These are phyloP conservation scores for Ophiostoma sp. DNA, from an alignment of 2,329 filamentous ascomycete species.

Conservation along the genomic window DNA sequence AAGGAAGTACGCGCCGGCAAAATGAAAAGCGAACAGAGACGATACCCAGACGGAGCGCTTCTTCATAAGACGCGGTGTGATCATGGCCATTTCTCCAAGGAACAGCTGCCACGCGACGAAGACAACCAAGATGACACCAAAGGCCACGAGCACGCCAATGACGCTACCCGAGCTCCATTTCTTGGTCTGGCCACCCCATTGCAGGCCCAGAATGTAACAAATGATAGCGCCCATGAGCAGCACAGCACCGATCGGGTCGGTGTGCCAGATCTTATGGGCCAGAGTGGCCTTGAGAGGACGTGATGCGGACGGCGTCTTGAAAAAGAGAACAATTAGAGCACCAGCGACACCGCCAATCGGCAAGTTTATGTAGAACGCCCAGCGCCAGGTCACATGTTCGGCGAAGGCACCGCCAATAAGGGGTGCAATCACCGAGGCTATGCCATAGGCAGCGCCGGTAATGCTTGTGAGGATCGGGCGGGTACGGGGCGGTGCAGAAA, in stretches of 20 bases:
- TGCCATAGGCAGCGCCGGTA: constrained; percentile 25
- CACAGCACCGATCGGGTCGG: constrained; percentile 39
- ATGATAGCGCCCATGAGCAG: constrained; percentile 39
- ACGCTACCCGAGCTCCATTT: constrained; percentile 36
- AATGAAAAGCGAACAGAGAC: constrained; percentile 39
- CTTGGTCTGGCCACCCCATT: constrained; percentile 40
- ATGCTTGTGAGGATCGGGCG: constrained; percentile 31
- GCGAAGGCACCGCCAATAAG: constrained; percentile 31
- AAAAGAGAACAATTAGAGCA: constrained; percentile 33
- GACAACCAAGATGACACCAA: constrained; percentile 28
- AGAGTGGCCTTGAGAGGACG: constrained; percentile 31
- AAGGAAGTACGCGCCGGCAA: constrained; percentile 42
- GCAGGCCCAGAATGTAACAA: constrained; percentile 39
- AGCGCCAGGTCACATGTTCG: constrained; percentile 22
- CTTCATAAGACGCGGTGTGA: constrained; percentile 42
- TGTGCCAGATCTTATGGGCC: constrained; percentile 39
- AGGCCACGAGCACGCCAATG: constrained; percentile 36
- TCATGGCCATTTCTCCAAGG: constrained; percentile 45
- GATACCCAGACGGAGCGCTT: constrained; percentile 41
- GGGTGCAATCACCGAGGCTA: constrained; percentile 32
- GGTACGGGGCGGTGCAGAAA: constrained; percentile 28
- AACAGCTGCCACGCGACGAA: constrained; percentile 28
- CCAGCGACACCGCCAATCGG: constrained; percentile 31
- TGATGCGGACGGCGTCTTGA: constrained; percentile 34
- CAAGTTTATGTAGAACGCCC: constrained; percentile 32